A percentile compares a stretch with the other conserved stretches of the same genome.
phyloP scores from a whole-genome alignment of 2,329 filamentous ascomycete genomes.

The Eurotiales sp. region DNA sequence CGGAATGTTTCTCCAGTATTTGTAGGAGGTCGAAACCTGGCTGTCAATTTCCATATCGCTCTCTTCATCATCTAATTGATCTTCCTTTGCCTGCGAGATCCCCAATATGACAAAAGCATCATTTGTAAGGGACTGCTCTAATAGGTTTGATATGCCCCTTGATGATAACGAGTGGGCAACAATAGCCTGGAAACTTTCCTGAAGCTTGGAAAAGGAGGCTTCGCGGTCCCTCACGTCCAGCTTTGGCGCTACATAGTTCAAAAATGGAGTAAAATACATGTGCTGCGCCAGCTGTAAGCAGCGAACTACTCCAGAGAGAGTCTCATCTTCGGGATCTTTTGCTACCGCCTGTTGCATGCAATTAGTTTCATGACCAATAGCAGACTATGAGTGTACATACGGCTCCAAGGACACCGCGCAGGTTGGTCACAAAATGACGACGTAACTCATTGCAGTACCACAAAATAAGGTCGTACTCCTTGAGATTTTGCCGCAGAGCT shows the following conservation, averaged over 20 bases:
- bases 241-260: conserved; percentile 31
- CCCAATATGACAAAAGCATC: conserved; percentile 42
- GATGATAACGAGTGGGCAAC: conserved; percentile 47
- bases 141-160: conserved; percentile 38
- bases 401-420: conserved; percentile 29
- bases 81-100: conserved; percentile 29
- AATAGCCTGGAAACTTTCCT: conserved; percentile 43
- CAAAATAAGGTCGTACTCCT: conserved; percentile 30
- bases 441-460: conserved; percentile 45
- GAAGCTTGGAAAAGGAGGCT: conserved; percentile 34
- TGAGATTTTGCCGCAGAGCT: conserved; percentile 15
- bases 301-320: conserved; percentile 30
- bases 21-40: conserved; percentile 34
- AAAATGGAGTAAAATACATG: conserved; percentile 36
- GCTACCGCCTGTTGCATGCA: conserved; percentile 23
- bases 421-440: conserved; percentile 40
- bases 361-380: conserved; percentile 11
- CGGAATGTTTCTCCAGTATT: conserved; percentile 33
- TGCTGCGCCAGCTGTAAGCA: conserved; percentile 34
- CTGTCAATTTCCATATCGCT: conserved; percentile 39
- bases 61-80: conserved; percentile 17
- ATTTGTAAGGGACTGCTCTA: conserved; percentile 44
- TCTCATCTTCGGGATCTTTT: conserved; percentile 20
- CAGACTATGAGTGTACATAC: conserved; percentile 22
- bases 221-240: conserved; percentile 25